A percentile compares a stretch with the other conserved stretches of the same genome.
These are phyloP conservation scores for Plantago elongata DNA, from an alignment of 257 asterid species.

Conservation along the genomic window DNA sequence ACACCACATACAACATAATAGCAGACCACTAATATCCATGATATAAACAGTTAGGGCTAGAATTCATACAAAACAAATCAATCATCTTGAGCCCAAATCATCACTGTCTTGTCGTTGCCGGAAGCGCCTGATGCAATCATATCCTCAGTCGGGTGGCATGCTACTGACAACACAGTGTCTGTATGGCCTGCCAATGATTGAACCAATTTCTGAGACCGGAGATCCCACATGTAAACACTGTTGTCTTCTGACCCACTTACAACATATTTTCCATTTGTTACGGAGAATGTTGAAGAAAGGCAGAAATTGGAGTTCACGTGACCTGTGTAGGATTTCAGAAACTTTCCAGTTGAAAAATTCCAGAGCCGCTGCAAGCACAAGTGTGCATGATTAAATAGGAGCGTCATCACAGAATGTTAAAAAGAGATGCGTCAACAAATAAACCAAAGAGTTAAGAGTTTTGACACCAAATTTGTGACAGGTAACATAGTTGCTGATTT, in stretches of 20 bases:
- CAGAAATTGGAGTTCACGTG: slow-evolving; percentile 83
- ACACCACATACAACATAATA: too few species aligned
- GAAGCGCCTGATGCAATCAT: slow-evolving; percentile 91
- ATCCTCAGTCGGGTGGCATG: slow-evolving; percentile 75
- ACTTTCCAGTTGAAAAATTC: slow-evolving; percentile 78
- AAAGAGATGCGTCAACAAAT: background rate
- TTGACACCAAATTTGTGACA: too few species aligned
- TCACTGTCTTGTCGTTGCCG: slow-evolving; percentile 71
- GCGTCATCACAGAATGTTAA: too few species aligned
- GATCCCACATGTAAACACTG: slow-evolving; percentile 79
- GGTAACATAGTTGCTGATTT: too few species aligned
- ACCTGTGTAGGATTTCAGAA: slow-evolving; percentile 81
- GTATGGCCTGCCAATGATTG: slow-evolving; percentile 94
- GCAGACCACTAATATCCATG: too few species aligned
- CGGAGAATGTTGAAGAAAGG: slow-evolving; percentile 73
- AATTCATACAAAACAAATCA: too few species aligned
- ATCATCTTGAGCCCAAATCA: slow-evolving; percentile 67
- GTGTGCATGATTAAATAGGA: slow-evolving; percentile 1
- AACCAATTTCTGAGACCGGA: slow-evolving; percentile 75
- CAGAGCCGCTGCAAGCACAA: slow-evolving; percentile 74
- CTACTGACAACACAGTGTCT: slow-evolving; percentile 65
- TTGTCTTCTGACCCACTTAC: slow-evolving; percentile 96
- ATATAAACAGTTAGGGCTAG: too few species aligned
- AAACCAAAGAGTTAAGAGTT: background rate
- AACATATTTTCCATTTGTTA: slow-evolving; percentile 83